Evolutionary conservation across 495 filamentous ascomycete species (phyloP).

Genomic region (Talaromyces liani): DNA sequence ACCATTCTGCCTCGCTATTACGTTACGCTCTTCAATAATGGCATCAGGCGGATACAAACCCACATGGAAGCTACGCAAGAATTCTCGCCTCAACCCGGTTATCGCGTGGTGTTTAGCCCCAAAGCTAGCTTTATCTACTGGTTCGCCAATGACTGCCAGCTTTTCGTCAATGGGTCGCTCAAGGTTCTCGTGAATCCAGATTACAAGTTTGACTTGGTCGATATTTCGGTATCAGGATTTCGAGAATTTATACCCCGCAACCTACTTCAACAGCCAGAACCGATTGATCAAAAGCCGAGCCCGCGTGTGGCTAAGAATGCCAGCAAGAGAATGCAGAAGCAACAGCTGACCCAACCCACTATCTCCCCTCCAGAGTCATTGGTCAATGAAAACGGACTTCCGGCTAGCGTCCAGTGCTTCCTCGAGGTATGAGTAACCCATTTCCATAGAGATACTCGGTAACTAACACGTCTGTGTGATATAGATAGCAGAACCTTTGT

Average conservation of each 20-base stretch:
- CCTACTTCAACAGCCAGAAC: constrained; percentile 38
- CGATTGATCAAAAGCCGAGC: constrained; percentile 57
- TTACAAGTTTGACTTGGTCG: constrained; percentile 66
- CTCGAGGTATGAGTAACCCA: constrained; percentile 48
- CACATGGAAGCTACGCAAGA: constrained; percentile 53
- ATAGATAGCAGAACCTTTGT: constrained; percentile 67
- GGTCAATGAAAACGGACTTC: constrained; percentile 56
- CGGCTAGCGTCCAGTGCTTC: constrained; percentile 51
- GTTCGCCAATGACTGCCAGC: constrained; percentile 64
- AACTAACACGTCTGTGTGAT: neutral
- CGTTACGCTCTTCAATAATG: constrained; percentile 74
- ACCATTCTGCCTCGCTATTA: constrained; percentile 75
- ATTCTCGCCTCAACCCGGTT: constrained; percentile 47
- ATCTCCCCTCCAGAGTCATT: constrained; percentile 55
- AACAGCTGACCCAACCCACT: constrained; percentile 31
- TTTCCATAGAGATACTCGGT: neutral
- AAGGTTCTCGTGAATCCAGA: constrained; percentile 58
- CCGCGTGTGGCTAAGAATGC: constrained; percentile 58
- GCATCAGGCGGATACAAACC: constrained; percentile 72
- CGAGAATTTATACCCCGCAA: constrained; percentile 63
- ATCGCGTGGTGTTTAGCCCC: constrained; percentile 54
- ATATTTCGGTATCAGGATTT: constrained; percentile 55
- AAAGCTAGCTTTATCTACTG: constrained; percentile 64
- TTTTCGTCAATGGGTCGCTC: constrained; percentile 56
- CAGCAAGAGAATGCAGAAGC: constrained; percentile 50